Evolutionary conservation across 1,284 basidiomycete genomes (phyloP).

Genomic region (Phenoliferia sp.): DNA sequence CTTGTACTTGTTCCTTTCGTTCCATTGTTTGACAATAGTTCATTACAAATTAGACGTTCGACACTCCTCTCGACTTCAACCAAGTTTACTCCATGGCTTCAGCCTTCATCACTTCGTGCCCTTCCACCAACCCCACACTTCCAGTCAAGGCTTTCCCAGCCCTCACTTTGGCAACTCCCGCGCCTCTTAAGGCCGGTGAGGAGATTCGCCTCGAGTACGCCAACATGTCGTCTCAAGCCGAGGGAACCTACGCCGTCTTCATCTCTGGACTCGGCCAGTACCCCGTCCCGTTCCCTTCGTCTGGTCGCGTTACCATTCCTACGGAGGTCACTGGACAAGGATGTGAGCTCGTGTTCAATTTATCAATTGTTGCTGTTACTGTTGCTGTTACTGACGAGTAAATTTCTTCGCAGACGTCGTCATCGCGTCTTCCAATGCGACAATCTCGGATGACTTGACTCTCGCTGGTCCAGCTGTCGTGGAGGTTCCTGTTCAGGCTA

Average conservation of each 20-base stretch:
- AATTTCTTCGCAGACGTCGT: constrained; percentile 20
- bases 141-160: constrained; percentile 26
- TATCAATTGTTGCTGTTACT: too few species aligned
- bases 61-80: constrained; percentile 50
- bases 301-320: constrained; percentile 16
- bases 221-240: too few species aligned
- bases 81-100: constrained; percentile 45
- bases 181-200: neutral
- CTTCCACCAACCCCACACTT: constrained; percentile 47
- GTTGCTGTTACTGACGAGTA: too few species aligned
- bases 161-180: constrained; percentile 10
- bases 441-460: constrained; percentile 44
- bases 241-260: neutral
- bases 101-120: constrained; percentile 49
- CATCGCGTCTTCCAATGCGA: constrained; percentile 31
- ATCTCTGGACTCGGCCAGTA: neutral
- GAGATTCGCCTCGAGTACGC: neutral
- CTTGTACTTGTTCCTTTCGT: too few species aligned
- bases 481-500: constrained; percentile 15
- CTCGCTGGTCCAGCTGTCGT: constrained; percentile 52
- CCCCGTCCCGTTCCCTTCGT: constrained; percentile 32
- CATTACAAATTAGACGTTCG: constrained; percentile 42
- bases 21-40: too few species aligned
- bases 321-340: constrained; percentile 17
- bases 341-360: too few species aligned